Conservation (phyloP, 169 alveolate species). For the Plasmodium cynomolgi region DNA sequence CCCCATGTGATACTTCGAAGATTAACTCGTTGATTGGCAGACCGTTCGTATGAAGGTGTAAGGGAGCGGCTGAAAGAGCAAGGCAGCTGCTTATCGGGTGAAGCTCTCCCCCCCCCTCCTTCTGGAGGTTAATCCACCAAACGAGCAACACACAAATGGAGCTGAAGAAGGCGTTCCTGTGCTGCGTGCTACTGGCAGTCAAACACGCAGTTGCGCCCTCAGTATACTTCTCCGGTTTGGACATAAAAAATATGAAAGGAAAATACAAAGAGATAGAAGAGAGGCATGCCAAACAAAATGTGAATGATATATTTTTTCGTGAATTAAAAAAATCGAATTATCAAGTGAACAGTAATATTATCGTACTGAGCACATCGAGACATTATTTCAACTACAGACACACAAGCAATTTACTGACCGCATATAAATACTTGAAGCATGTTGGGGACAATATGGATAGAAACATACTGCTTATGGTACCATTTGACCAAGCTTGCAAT, state of each 20-base stretch:
- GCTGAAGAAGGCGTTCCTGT: background rate
- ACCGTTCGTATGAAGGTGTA: background rate
- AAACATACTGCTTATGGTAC: slow-evolving; percentile 59
- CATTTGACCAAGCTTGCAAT: slow-evolving; percentile 73
- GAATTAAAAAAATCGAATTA: slow-evolving; percentile 75
- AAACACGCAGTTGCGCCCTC: slow-evolving; percentile 24
- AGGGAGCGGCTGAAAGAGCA: background rate
- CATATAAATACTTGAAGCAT: slow-evolving; percentile 63
- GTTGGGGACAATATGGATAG: slow-evolving; percentile 37
- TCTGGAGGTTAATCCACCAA: background rate
- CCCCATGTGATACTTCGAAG: background rate
- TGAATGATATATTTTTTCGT: slow-evolving; percentile 8
- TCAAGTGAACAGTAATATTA: slow-evolving; percentile 74
- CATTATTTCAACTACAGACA: slow-evolving; percentile 85
- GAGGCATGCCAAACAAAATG: slow-evolving; percentile 7
- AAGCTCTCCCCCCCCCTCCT: background rate
- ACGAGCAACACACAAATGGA: slow-evolving; percentile 8
- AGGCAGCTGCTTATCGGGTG: background rate
- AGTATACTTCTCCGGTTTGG: slow-evolving; percentile 33
- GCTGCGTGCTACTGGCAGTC: background rate
- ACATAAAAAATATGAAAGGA: slow-evolving; percentile 55
- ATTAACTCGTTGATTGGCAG: background rate
- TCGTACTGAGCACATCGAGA: slow-evolving; percentile 81
- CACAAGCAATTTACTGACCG: slow-evolving; percentile 76
- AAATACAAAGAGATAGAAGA: slow-evolving; percentile 41